These are phyloP conservation scores for Tulasnella sp. DNA, from an alignment of 768 basidiomycete genomes.

Conservation along the genomic window DNA sequence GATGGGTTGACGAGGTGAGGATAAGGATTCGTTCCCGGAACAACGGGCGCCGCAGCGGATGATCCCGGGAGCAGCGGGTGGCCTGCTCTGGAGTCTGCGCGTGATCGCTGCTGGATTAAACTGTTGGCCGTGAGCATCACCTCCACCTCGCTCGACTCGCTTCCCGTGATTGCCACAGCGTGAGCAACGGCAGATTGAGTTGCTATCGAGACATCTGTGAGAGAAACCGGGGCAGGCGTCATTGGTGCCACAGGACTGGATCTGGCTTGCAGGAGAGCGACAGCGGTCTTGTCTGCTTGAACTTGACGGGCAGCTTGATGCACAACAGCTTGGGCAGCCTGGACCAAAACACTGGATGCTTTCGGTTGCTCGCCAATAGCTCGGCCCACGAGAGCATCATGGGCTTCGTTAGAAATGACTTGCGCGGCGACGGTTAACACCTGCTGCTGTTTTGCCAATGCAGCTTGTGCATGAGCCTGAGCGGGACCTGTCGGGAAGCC, in stretches of 20 bases:
- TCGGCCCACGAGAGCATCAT: slow-evolving; percentile 43
- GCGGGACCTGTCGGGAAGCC: slow-evolving; percentile 4
- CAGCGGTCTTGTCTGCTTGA: slow-evolving; percentile 46
- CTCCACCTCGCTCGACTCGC: slow-evolving; percentile 70
- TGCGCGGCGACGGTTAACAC: slow-evolving; percentile 68
- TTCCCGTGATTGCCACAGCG: slow-evolving; percentile 72
- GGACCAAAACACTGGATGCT: slow-evolving; percentile 48
- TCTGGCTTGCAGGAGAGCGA: slow-evolving; percentile 39
- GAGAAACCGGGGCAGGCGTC: slow-evolving; percentile 40
- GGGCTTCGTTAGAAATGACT: slow-evolving; percentile 66
- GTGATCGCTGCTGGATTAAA: slow-evolving; percentile 42
- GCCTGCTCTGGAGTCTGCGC: slow-evolving; percentile 12
- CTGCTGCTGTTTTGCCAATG: slow-evolving; percentile 72
- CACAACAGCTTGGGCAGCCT: slow-evolving; percentile 77
- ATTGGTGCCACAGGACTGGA: slow-evolving; percentile 38
- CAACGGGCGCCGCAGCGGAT: neutral
- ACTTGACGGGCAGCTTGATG: slow-evolving; percentile 66
- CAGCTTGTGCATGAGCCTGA: slow-evolving; percentile 48
- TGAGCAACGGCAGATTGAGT: slow-evolving; percentile 77
- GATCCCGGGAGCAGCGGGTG: neutral
- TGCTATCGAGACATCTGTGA: slow-evolving; percentile 55
- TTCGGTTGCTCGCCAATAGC: slow-evolving; percentile 43
- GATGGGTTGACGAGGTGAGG: slow-evolving; percentile 7
- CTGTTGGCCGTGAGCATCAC: slow-evolving; percentile 68
- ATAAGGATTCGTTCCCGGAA: neutral